phyloP scores from a whole-genome alignment of 2,329 filamentous ascomycete genomes.

The Paraphoma sp. region DNA sequence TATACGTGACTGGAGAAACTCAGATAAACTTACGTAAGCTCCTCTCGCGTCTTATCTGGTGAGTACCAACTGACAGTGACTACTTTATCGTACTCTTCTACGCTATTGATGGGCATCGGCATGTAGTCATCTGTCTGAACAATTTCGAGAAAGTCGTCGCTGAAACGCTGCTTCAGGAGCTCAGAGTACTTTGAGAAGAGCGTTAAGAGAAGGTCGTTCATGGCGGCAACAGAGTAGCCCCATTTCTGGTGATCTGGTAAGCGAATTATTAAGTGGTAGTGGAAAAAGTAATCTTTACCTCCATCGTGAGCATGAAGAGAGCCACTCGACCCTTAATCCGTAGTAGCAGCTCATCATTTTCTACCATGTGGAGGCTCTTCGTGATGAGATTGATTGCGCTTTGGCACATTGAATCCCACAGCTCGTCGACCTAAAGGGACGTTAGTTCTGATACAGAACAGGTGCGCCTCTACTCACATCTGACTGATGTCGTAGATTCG shows the following conservation, averaged over 20 bases:
- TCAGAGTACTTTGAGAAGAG: conserved; percentile 95
- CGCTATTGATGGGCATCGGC: conserved; percentile 94
- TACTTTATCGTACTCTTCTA: conserved; percentile 93
- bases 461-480: conserved; percentile 67
- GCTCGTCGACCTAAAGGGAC: conserved; percentile 77
- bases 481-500: conserved; percentile 77
- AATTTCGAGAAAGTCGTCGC: conserved; percentile 92
- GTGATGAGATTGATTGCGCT: conserved; percentile 82
- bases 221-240: conserved; percentile 81
- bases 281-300: conserved; percentile 60
- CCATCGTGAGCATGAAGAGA: conserved; percentile 97
- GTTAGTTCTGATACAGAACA: neutral
- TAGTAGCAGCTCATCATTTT: conserved; percentile 86
- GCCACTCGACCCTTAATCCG: conserved; percentile 94
- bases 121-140: conserved; percentile 97
- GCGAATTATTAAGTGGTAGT: neutral
- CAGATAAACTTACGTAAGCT: conserved; percentile 68
- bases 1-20: conserved; percentile 1
- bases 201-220: conserved; percentile 85
- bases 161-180: conserved; percentile 87
- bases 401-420: conserved; percentile 98
- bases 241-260: conserved; percentile 67
- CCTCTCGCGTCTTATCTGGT: conserved; percentile 77
- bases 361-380: conserved; percentile 78
- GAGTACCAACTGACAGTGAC: conserved; percentile 96